phyloP scores from a whole-genome alignment of 108 stramenopile genomes.

The Chaetoceros tenuissimus region DNA sequence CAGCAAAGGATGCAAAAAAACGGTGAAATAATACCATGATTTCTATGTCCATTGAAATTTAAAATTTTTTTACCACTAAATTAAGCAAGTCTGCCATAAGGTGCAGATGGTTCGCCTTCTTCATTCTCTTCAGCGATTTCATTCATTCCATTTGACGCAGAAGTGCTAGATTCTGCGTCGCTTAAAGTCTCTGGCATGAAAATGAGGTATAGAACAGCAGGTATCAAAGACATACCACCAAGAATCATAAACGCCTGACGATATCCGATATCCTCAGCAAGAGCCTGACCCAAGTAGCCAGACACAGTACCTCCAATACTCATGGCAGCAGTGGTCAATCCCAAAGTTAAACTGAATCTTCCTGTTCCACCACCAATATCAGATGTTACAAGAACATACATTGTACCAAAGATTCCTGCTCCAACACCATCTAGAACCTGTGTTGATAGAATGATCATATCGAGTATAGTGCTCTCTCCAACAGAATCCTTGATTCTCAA shows the following conservation, averaged over 20 bases:
- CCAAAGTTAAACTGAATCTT: conserved; percentile 70
- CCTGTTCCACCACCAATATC: conserved; percentile 82
- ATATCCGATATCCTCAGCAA: conserved; percentile 73
- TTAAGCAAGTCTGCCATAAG: not conserved
- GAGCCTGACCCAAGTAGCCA: conserved; percentile 75
- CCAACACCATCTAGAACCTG: conserved; percentile 84
- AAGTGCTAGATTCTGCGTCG: conserved; percentile 3
- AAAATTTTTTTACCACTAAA: not conserved
- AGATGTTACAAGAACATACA: conserved; percentile 86
- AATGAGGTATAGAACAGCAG: conserved; percentile 56
- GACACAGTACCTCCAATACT: conserved; percentile 87
- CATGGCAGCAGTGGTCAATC: conserved; percentile 81
- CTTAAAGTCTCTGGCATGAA: conserved; percentile 83
- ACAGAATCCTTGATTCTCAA: conserved; percentile 34
- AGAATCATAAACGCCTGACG: conserved; percentile 68
- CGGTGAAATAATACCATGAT: not conserved
- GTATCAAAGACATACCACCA: conserved; percentile 61
- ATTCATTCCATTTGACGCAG: not conserved
- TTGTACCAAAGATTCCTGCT: conserved; percentile 84
- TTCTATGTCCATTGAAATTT: not conserved
- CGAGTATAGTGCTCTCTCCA: conserved; percentile 26
- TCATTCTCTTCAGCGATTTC: not conserved
- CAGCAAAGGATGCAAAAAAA: not conserved
- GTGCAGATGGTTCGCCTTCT: not conserved
- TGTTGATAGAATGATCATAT: conserved; percentile 68